Base-by-base conservation (phyloP, 1,284 basidiomycete species). In the Cutaneotrichosporon sp. region DNA sequence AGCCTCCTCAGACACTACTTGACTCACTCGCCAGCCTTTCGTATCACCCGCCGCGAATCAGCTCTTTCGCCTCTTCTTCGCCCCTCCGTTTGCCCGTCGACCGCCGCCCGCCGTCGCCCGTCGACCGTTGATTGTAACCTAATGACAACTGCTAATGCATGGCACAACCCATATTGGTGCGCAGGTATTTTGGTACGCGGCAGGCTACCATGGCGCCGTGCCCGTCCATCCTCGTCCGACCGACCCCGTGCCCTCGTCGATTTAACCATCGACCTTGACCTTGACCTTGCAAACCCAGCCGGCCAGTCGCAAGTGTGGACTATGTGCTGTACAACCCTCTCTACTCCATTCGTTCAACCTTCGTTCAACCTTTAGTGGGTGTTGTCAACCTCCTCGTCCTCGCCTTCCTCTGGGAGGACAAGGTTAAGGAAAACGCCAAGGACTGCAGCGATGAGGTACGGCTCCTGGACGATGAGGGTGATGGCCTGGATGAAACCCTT, bases 401-500 rank as follows among this genome's bases (percentile, higher is more conserved):
- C 18, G 7, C n/a, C 18, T 8, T 46, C 42, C 7, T 0, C 5
- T 16, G 42, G 42, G 7, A 46, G 42, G 42, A 46, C 42, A 46
- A 46, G 11, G 63, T 76, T 74, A 62, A 76, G 68, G 42, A 68
- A 22, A 4, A 69, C 69, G 36, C 68, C 74, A 30, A 73, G 60
- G 22, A 76, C 42, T 10, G 69, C 73, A 9, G 72, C 60, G 63
- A 75, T 75, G 49, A 76, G 66, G 66, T 75, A 75, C 18, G 72
- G 61, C 88, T 89, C 16, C 87, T 91, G 70, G 85, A 89, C 61
- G 90, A 92, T 80, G 69, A 92, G 91, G 26, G 88, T 87, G 68
- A 93, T 89, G 4, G 88, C 89, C 72, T 89, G 83, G 65, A 93
- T 86, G 58, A 92, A 81, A 3, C 92, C 90, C 64, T 84, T 77